Evolutionary conservation across 176 grass and related monocot species (phyloP), one percentile per base, ranked within the genome.

Genomic region (Elymus sibiricus): DNA sequence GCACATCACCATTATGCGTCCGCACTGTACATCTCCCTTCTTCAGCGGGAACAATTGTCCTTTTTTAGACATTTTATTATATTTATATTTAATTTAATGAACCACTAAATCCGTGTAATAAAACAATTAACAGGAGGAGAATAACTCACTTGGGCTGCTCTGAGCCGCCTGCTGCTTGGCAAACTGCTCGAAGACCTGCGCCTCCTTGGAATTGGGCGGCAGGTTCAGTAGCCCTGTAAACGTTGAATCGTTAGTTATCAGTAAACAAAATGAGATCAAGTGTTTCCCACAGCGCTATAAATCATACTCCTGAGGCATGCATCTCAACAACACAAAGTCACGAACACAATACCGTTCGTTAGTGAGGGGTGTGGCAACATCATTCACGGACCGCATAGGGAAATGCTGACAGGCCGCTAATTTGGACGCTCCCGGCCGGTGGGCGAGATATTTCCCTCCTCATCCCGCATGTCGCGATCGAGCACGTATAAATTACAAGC

Each of bases 151-250:
- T 0, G 79, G n/a, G n/a, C 8, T 28, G 69, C 17, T 70, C 25
- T 84, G 77, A 0, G 61, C 81, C 0, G 4, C 82, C 24, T 47
- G 37, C 40, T 87, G 77, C 85, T 81, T 88, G 3, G 17, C 89
- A 46, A 77, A 88, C 49, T 94, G 35, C 83, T 88, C 83, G 61
- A 94, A 94, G 26, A 94, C 79, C 60, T 91, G 68, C 1, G 92
- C 92, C 1, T 90, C 92, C 83, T 77, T 77, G 77, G 92, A 88
- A 70, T 83, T 79, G 21, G 92, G 79, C 28, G 89, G 39, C 76
- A 94, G 64, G 4, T 86, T 70, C 79, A 94, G 62, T 6, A 94
- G 86, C 75, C 29, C 92, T 94, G 89, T 47, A 49, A 38, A 34
- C 28, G 44, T 76, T 51, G 22, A 61, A 84, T 25, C 2, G 16